Percentiles rank a stretch among this genome's conserved stretches.
phyloP scores from a whole-genome alignment of 192 early-diverging fungal species.

The Irineochytrium annulatum region DNA sequence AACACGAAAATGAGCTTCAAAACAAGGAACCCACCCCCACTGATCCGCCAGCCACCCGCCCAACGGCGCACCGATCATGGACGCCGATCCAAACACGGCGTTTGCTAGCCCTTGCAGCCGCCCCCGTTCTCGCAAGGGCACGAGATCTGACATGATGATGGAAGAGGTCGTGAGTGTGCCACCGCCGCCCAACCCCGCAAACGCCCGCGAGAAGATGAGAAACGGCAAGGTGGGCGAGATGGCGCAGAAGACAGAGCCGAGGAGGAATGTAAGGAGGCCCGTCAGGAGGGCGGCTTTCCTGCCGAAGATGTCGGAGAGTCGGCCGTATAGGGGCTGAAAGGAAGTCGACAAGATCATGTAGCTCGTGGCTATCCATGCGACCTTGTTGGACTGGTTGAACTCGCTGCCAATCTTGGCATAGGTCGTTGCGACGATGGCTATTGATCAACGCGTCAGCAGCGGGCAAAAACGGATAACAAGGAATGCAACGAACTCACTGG shows the following conservation, averaged over 20 bases:
- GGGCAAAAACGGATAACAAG: no score
- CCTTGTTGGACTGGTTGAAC: constrained; percentile 7
- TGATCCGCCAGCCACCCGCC: neutral
- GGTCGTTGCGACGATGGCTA: constrained; percentile 13
- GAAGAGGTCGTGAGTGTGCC: constrained; percentile 13
- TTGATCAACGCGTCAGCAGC: no score
- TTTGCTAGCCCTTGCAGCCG: constrained; percentile 10
- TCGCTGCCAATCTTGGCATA: constrained; percentile 12
- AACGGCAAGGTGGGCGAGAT: neutral
- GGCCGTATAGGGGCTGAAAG: constrained; percentile 18
- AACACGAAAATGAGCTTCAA: no score
- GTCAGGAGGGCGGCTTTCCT: neutral
- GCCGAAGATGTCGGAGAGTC: constrained; percentile 15
- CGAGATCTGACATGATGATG: constrained; percentile 22
- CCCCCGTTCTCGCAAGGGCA: constrained; percentile 13
- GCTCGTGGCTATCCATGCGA: constrained; percentile 10
- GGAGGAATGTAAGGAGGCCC: constrained; percentile 9
- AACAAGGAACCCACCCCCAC: no score
- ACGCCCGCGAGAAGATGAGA: constrained; percentile 4
- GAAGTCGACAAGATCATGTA: constrained; percentile 16
- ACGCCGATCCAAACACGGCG: constrained; percentile 14
- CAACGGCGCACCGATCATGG: constrained; percentile 11
- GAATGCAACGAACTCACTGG: no score
- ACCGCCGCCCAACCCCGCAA: constrained; percentile 15
- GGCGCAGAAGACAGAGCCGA: constrained; percentile 11